Evolutionary conservation across 306 rosid species (phyloP).

Genomic region (Mucuna pruriens): DNA sequence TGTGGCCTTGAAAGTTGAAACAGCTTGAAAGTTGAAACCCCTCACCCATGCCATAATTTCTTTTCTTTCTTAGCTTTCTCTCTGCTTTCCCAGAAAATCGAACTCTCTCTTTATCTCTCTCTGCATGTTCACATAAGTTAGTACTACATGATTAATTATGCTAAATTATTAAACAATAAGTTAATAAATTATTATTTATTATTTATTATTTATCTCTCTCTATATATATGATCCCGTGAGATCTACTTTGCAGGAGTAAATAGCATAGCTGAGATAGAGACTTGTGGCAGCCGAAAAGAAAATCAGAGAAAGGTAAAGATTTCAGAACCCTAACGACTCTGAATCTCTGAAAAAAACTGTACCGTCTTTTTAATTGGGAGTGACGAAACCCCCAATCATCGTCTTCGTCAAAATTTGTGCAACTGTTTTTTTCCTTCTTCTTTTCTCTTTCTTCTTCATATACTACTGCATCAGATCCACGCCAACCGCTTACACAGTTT

Average conservation of each 20-base stretch:
- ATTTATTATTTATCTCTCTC: background rate
- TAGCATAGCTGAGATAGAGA: conserved; percentile 29
- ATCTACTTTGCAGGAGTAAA: conserved; percentile 56
- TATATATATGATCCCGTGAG: conserved; percentile 46
- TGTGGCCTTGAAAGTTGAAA: conserved; percentile 50
- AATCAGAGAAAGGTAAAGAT: conserved; percentile 44
- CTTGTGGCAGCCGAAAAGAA: conserved; percentile 43
- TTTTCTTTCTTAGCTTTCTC: background rate
- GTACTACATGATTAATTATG: background rate
- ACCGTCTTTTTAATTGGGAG: background rate
- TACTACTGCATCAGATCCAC: conserved; percentile 52
- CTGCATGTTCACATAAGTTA: background rate
- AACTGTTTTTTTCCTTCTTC: background rate
- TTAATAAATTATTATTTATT: background rate
- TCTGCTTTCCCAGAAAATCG: conserved; percentile 30
- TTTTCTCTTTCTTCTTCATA: background rate
- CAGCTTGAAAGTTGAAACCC: conserved; percentile 32
- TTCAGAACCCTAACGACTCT: conserved; percentile 56
- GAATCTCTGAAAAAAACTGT: too few species aligned
- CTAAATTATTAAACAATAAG: background rate
- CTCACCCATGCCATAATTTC: conserved; percentile 29
- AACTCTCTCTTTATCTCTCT: background rate
- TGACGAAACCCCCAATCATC: conserved; percentile 36
- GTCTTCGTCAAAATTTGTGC: conserved; percentile 40
- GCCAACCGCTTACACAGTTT: conserved; percentile 24